Conservation (phyloP, 2,329 filamentous ascomycete genomes). For the Sarocladium strictum region DNA sequence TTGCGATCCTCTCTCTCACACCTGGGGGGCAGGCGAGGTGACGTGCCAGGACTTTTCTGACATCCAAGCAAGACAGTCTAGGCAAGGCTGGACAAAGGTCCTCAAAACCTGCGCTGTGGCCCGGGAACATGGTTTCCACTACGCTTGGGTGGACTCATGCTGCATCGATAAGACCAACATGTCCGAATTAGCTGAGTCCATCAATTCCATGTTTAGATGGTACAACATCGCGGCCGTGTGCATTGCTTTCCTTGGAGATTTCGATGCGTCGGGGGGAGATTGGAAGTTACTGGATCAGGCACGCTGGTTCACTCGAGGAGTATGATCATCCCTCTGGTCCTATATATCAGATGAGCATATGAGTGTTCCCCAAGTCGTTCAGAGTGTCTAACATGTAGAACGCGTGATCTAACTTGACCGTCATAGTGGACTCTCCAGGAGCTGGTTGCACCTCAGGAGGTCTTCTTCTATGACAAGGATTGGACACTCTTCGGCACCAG, state of each 20-base stretch:
- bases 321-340: neutral
- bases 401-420: too few species aligned
- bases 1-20: conserved; percentile 24
- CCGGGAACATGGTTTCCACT: conserved; percentile 14
- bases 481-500: neutral
- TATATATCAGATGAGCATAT: too few species aligned
- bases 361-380: too few species aligned
- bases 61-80: neutral
- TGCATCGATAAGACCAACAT: conserved; percentile 20
- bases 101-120: conserved; percentile 13
- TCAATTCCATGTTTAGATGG: conserved; percentile 21
- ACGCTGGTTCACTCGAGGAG: conserved; percentile 32
- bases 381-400: too few species aligned
- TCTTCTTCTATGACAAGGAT: neutral
- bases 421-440: neutral
- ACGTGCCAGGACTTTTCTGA: conserved; percentile 14
- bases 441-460: neutral
- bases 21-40: conserved; percentile 21
- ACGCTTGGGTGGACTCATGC: conserved; percentile 24
- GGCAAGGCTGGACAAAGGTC: conserved; percentile 12
- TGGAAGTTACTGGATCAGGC: neutral
- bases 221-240: conserved; percentile 19
- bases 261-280: conserved; percentile 9
- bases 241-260: conserved; percentile 20
- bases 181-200: conserved; percentile 22